Base-by-base conservation (phyloP, 306 rosid genomes). In the Dryas octopetala region DNA sequence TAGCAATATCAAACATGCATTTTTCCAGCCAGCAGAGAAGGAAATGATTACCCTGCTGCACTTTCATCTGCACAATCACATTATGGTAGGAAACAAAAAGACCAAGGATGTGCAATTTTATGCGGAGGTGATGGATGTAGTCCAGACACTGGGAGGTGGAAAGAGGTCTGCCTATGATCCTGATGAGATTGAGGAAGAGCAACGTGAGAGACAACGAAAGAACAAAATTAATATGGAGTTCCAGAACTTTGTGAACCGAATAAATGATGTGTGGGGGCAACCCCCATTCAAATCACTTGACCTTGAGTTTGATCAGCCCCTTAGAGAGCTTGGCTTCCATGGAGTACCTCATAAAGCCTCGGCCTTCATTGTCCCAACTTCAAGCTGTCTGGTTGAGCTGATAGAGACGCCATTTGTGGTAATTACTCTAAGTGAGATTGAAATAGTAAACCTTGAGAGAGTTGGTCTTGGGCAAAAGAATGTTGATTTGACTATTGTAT, bases 161-260 rank as follows among this genome's bases (percentile, higher is more conserved):
- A 81, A 77, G 58, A 71, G 85, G 51, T 81, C 81, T 49, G 74
- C 74, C 16, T 71, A 76, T 59, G 85, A 81, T 66, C 85, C 81
- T 11, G 85, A 81, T 50, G 85, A 81, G 75, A 76, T 81, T n/a
- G 85, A 81, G 81, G 85, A 81, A 63, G 85, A 81, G 78, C 85
- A 81, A 14, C 81, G 81, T 28, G 85, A 81, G 74, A 71, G 85
- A 76, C 78, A 53, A 52, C 71, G 85, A 58, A 81, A 81, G 70
- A 81, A 81, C 65, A 81, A 81, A 78, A 81, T 76, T 17, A 81
- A 81, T 46, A 64, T 38, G 78, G 81, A 81, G 57, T 76, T 81
- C 81, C 81, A 76, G 66, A 76, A 61, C 75, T 81, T 81, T 47
- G 85, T 81, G 75, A 81, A 71, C 70, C 74, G 81, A 50, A 81